Evolutionary conservation across 805 yeast species (phyloP), one percentile per base, ranked within the genome.

Genomic region (Cyberlindnera mrakii): DNA sequence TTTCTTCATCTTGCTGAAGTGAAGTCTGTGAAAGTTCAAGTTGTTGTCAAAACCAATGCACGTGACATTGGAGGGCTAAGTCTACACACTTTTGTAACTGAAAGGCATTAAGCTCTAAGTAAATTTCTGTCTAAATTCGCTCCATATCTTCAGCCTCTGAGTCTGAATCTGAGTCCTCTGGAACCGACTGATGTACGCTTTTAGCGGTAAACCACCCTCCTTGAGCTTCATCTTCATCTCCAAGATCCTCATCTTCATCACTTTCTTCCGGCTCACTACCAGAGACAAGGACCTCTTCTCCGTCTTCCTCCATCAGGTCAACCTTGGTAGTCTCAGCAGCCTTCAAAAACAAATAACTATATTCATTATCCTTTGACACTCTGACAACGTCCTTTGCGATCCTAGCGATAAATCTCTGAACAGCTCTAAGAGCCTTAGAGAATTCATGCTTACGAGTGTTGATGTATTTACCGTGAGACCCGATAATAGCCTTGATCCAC

Each of bases 381-480:
- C 60, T 62, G 0, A 79, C 77, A n/a, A 86, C 73, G 43, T 85
- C 91, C 60, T 86, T 86, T 13, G 85, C 90, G 13, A 80, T 66
- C 54, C 87, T 74, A 38, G 77, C 80, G 48, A 88, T 68, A 55
- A 87, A 88, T 55, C 93, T 72, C 56, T 82, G 95, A 9, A 88
- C 65, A 1, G 85, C 74, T 52, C 90, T 77, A 50, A 87, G 59
- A 0, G 83, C 71, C 44, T 80, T 75, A 3, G 79, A 70, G 54
- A 82, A 85, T 41, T 78, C 74, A 47, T 74, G 79, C 55, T 78
- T 80, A 54, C 84, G 74, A 11, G 62, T 62, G 33, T 77, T 72
- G 41, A 93, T 83, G 61, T 77, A 82, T 49, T 73, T 73, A 11
- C 99, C 98, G 59, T 91, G 97, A 16, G 72, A 62, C 1, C 82